Percentiles rank a stretch among this genome's conserved stretches.
Conservation (phyloP, 306 rosid species). For the Trifolium dubium region DNA sequence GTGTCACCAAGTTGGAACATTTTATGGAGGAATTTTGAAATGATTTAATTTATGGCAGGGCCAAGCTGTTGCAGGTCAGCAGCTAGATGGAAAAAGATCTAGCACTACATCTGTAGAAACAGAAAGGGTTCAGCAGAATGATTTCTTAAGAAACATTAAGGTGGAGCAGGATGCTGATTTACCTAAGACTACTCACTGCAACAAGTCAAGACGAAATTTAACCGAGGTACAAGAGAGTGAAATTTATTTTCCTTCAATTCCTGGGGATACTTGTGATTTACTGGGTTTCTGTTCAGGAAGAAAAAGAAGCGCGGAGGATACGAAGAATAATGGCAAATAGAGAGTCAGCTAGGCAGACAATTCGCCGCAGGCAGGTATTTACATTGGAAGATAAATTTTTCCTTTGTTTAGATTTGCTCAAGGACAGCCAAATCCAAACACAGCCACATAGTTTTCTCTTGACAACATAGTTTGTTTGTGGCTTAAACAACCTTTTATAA, state of each 20-base stretch:
- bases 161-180: conserved; percentile 58
- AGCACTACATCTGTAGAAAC: conserved; percentile 27
- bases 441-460: too few relatives aligned
- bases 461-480: too few relatives aligned
- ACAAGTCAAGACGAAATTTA: conserved; percentile 74
- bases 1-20: conserved; percentile 53
- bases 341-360: conserved; percentile 97
- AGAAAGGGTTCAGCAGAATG: conserved; percentile 39
- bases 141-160: conserved; percentile 38
- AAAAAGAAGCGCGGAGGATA: conserved; percentile 84
- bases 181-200: conserved; percentile 48
- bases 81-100: conserved; percentile 45
- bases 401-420: conserved; percentile 16
- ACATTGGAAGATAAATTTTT: conserved; percentile 8
- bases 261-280: conserved; percentile 25
- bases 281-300: conserved; percentile 58
- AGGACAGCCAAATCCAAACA: conserved; percentile 2
- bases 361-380: conserved; percentile 94
- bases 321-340: conserved; percentile 92
- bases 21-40: conserved; percentile 65
- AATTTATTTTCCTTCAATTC: conserved; percentile 15
- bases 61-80: conserved; percentile 48
- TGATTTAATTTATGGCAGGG: conserved; percentile 76
- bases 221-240: conserved; percentile 64
- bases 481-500: not conserved